phyloP scores from a whole-genome alignment of 768 basidiomycete genomes.

The Calocybe indica region DNA sequence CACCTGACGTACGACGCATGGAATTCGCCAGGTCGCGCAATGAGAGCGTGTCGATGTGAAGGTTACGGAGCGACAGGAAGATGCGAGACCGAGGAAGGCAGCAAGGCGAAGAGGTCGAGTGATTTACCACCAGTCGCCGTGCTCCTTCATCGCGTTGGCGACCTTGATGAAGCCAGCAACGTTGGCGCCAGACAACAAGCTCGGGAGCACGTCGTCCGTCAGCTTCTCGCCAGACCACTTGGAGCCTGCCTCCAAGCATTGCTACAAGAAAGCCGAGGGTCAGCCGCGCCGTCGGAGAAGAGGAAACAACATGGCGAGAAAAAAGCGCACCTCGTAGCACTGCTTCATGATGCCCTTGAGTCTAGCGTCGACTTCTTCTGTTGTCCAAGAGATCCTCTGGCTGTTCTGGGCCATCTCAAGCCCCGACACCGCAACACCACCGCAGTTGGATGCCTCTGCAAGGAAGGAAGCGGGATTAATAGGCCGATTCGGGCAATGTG shows the following conservation, averaged over 20 bases:
- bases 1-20: no score
- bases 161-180: constrained; percentile 68
- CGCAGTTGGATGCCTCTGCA: constrained; percentile 52
- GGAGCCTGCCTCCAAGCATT: constrained; percentile 50
- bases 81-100: no score
- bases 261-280: constrained; percentile 19
- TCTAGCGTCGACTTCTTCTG: constrained; percentile 59
- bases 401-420: constrained; percentile 82
- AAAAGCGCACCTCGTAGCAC: constrained; percentile 39
- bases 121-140: constrained; percentile 72
- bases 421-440: constrained; percentile 74
- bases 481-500: background rate
- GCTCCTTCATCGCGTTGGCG: constrained; percentile 68
- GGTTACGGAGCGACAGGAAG: no score
- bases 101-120: no score
- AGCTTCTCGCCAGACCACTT: constrained; percentile 49
- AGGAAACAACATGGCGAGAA: background rate
- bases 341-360: constrained; percentile 67
- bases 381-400: constrained; percentile 56
- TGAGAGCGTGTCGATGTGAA: no score
- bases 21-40: no score
- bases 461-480: constrained; percentile 1
- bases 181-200: constrained; percentile 63
- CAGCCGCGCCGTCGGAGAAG: constrained; percentile 1
- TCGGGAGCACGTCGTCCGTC: constrained; percentile 34